Conservation (phyloP, 1,284 basidiomycete species). For the Cryptococcus sp. region DNA sequence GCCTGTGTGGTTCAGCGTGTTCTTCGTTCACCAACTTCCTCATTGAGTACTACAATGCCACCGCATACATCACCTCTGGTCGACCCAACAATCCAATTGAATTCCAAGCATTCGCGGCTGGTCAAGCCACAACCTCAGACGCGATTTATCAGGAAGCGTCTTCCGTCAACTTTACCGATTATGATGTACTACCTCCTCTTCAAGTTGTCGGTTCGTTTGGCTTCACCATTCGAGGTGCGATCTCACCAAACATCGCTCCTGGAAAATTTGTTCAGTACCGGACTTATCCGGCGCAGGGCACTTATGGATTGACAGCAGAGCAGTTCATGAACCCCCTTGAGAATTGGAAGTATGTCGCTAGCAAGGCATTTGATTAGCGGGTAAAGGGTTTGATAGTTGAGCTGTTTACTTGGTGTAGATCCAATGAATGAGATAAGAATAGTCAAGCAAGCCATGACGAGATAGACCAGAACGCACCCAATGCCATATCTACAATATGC, state of each 20-base stretch:
- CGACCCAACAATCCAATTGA: slow-evolving; percentile 13
- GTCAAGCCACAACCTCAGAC: slow-evolving; percentile 7
- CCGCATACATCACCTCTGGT: slow-evolving; percentile 13
- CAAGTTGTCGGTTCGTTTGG: slow-evolving; percentile 7
- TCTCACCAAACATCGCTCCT: slow-evolving; percentile 10
- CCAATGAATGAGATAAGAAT: too few species aligned
- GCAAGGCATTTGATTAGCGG: slow-evolving; percentile 6
- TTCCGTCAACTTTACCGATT: slow-evolving; percentile 1
- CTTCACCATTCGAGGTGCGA: slow-evolving; percentile 10
- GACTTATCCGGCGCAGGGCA: slow-evolving; percentile 6
- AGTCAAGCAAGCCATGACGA: too few species aligned
- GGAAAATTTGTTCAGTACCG: slow-evolving; percentile 16
- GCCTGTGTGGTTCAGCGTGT: slow-evolving; percentile 17
- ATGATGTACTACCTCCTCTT: slow-evolving; percentile 3
- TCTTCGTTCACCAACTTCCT: slow-evolving; percentile 16
- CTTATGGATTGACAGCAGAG: slow-evolving; percentile 7
- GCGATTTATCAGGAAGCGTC: slow-evolving; percentile 7
- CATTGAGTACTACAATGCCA: slow-evolving; percentile 17
- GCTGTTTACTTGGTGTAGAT: too few species aligned
- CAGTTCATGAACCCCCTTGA: slow-evolving; percentile 7
- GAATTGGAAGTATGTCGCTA: slow-evolving; percentile 13
- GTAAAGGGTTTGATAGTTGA: too few species aligned
- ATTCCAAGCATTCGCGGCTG: slow-evolving; percentile 14
- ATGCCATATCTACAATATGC: too few species aligned
- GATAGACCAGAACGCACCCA: too few species aligned